Base-by-base conservation (phyloP, 2,329 filamentous ascomycete species). In the Verticillium nonalfalfae region DNA sequence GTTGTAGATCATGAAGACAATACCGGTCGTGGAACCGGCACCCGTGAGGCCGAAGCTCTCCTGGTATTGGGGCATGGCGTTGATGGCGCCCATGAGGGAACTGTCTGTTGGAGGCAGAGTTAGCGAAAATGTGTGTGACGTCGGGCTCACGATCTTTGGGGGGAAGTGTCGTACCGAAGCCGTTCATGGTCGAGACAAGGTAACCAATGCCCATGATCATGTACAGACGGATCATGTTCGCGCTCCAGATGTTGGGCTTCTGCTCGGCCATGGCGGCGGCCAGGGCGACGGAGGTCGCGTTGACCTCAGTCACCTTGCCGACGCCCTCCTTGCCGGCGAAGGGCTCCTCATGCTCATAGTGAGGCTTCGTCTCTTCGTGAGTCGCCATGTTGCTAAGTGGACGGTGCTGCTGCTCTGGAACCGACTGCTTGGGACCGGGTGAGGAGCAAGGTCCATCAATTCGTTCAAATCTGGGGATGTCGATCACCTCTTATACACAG, bases 21-120 rank as follows among this genome's bases (percentile, higher is more conserved):
- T 67, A 34, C 79, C 79, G 0, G 79, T 79, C 55, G 73, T 75
- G 21, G 77, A 77, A 14, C 79, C 79, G 10, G 73, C 74, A 26
- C 77, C 78, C 40, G 69, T 68, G 9, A 81, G 69, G 2, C 71
- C 72, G 64, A 81, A 81, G 4, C 74, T 76, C n/a, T 71, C 65
- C 60, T 81, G 78, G 63, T 80, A 81, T 34, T 74, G 71, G 36
- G 72, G 66, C 76, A 81, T 80, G 58, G 78, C 78, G 64, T 81
- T 81, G 66, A 81, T 79, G 33, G 63, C 64, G 35, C 66, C 67
- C 66, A 68, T 68, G 39, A 68, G 62, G 39, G 67, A 68, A 40
- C 82, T 81, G 69, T 87, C 84, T 68, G 39, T 11, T 4, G n/a
- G 15, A 15, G 40, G 3, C 13, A 9, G n/a, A 13, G 45, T 52